phyloP scores from a whole-genome alignment of 768 basidiomycete species.

The Multifurca ochricompacta region DNA sequence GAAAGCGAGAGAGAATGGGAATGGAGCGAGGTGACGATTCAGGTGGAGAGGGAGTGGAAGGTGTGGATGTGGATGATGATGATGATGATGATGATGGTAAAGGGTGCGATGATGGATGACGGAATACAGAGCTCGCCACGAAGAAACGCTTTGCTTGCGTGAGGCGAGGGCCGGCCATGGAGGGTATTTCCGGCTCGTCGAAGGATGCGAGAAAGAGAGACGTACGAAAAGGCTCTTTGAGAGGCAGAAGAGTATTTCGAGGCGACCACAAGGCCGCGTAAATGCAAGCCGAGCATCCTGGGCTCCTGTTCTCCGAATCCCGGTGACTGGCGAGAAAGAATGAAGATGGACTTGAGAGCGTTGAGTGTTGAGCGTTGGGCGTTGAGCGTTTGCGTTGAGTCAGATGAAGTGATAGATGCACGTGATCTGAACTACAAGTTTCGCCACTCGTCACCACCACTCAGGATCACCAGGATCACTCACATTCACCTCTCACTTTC shows the following conservation, averaged over 20 bases:
- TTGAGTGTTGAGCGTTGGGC: too few relatives aligned
- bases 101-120: neutral
- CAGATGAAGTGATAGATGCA: too few relatives aligned
- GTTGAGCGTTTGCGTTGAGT: too few relatives aligned
- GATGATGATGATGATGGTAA: neutral
- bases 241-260: neutral
- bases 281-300: neutral
- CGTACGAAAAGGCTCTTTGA: neutral
- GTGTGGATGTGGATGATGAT: neutral
- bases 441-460: too few relatives aligned
- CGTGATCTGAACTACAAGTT: too few relatives aligned
- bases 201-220: neutral
- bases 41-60: neutral
- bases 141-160: neutral
- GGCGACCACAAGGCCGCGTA: neutral
- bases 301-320: neutral
- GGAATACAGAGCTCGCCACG: neutral
- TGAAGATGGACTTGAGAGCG: too few relatives aligned
- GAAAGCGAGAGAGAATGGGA: constrained; percentile 13
- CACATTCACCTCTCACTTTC: too few relatives aligned
- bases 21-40: neutral
- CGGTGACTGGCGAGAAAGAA: neutral
- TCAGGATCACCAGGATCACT: too few relatives aligned
- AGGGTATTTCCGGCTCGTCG: neutral
- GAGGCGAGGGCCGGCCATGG: neutral